These are phyloP conservation scores for Xylariaceae sp. DNA, from an alignment of 2,329 filamentous ascomycete genomes.

Conservation along the genomic window DNA sequence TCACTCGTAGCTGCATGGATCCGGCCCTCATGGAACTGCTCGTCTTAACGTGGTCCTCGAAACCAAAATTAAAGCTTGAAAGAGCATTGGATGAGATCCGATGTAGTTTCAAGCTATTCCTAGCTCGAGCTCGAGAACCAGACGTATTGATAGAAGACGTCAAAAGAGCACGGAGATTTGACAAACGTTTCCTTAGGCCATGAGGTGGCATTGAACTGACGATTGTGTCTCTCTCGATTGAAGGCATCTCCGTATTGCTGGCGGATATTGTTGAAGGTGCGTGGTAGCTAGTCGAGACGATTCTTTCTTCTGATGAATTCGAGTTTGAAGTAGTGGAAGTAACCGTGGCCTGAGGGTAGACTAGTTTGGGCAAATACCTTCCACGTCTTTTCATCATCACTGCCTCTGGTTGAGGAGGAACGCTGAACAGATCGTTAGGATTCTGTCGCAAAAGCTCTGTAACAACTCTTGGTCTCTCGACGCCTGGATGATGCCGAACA, in stretches of 20 bases:
- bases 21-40: slow-evolving; percentile 10
- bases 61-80: slow-evolving; percentile 13
- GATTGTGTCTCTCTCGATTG: slow-evolving; percentile 4
- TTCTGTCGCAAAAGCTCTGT: slow-evolving; percentile 19
- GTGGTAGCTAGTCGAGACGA: slow-evolving; percentile 4
- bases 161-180: slow-evolving; percentile 25
- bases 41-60: slow-evolving; percentile 7
- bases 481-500: slow-evolving; percentile 21
- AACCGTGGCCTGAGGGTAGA: slow-evolving; percentile 4
- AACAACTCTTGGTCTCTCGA: slow-evolving; percentile 15
- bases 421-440: slow-evolving; percentile 27
- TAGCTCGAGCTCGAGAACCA: neutral
- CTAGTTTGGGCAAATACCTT: slow-evolving; percentile 13
- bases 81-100: slow-evolving; percentile 7
- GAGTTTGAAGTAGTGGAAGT: neutral
- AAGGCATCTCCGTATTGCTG: slow-evolving; percentile 8
- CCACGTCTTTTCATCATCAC: slow-evolving; percentile 15
- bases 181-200: slow-evolving; percentile 26
- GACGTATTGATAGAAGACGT: slow-evolving; percentile 9
- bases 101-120: slow-evolving; percentile 2
- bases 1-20: slow-evolving; percentile 13
- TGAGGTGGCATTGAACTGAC: slow-evolving; percentile 15
- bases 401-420: slow-evolving; percentile 19
- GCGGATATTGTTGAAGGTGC: slow-evolving; percentile 5
- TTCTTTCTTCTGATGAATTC: slow-evolving; percentile 1